Evolutionary conservation across 2,329 filamentous ascomycete species (phyloP).

Genomic region (Gaeumannomyces tritici): DNA sequence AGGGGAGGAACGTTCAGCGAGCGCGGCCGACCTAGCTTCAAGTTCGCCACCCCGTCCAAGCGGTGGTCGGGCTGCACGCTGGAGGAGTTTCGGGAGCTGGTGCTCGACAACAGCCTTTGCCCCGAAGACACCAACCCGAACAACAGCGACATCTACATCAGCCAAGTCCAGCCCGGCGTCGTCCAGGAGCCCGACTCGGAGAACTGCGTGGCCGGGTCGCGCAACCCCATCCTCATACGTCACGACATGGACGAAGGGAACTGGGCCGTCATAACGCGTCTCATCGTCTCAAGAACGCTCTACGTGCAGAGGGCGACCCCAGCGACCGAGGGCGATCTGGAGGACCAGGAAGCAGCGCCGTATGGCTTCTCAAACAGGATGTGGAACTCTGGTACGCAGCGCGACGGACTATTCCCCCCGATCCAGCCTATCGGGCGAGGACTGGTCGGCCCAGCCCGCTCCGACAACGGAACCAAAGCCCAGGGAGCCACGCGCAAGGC

Average conservation of each 20-base stretch:
- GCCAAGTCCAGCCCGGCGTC: not conserved
- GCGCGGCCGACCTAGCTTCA: too few relatives aligned
- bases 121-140: not conserved
- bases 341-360: not conserved
- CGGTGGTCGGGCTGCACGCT: not conserved
- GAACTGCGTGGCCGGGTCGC: not conserved
- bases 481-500: not conserved
- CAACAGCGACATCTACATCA: not conserved
- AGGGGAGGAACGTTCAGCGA: not conserved
- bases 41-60: not conserved
- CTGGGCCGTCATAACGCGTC: not conserved
- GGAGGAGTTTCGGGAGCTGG: not conserved
- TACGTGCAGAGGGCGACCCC: not conserved
- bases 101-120: not conserved
- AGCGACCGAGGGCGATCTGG: not conserved
- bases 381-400: not conserved
- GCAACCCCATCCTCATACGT: not conserved
- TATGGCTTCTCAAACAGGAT: not conserved
- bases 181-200: not conserved
- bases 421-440: not conserved
- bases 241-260: not conserved
- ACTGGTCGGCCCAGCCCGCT: not conserved
- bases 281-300: not conserved
- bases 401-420: not conserved
- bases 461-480: too few relatives aligned